A percentile compares a stretch with the other conserved stretches of the same genome.
Conservation (phyloP, 2,329 filamentous ascomycete species). For the Neobulgaria alba region DNA sequence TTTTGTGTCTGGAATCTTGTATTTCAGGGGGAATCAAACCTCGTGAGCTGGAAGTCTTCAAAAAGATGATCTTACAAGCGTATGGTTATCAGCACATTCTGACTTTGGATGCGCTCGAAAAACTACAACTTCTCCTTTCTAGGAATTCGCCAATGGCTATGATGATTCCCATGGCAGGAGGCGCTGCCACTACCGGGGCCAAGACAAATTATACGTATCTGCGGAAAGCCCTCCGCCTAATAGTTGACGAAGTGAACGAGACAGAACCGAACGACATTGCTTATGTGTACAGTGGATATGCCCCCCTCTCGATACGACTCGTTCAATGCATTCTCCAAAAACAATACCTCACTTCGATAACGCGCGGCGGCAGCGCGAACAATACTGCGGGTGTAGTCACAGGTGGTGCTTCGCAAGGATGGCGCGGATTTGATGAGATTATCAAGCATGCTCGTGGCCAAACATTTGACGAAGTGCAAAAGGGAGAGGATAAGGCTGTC, state of each 20-base stretch:
- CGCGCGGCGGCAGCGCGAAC: conserved; percentile 48
- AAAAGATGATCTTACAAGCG: conserved; percentile 77
- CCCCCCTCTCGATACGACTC: conserved; percentile 81
- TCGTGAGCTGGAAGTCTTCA: conserved; percentile 84
- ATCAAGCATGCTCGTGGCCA: conserved; percentile 80
- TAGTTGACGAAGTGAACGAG: conserved; percentile 95
- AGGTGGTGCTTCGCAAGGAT: conserved; percentile 63
- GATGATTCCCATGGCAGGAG: conserved; percentile 67
- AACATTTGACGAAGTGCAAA: conserved; percentile 87
- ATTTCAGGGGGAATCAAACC: conserved; percentile 81
- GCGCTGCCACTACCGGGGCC: conserved; percentile 44
- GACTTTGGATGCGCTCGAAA: conserved; percentile 81
- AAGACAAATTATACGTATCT: conserved; percentile 89
- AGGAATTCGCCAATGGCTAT: conserved; percentile 69
- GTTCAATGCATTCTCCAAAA: conserved; percentile 93
- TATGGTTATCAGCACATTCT: conserved; percentile 94
- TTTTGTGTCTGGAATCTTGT: conserved; percentile 86
- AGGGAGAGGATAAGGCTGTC: conserved; percentile 84
- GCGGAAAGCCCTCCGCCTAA: conserved; percentile 77
- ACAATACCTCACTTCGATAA: conserved; percentile 65
- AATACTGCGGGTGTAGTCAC: conserved; percentile 38
- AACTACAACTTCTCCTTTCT: conserved; percentile 75
- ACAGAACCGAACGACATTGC: conserved; percentile 88
- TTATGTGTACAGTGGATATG: conserved; percentile 98
- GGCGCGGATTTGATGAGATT: conserved; percentile 88